Conservation (phyloP, 2,329 filamentous ascomycete genomes). For the Diplodia intermedia region DNA sequence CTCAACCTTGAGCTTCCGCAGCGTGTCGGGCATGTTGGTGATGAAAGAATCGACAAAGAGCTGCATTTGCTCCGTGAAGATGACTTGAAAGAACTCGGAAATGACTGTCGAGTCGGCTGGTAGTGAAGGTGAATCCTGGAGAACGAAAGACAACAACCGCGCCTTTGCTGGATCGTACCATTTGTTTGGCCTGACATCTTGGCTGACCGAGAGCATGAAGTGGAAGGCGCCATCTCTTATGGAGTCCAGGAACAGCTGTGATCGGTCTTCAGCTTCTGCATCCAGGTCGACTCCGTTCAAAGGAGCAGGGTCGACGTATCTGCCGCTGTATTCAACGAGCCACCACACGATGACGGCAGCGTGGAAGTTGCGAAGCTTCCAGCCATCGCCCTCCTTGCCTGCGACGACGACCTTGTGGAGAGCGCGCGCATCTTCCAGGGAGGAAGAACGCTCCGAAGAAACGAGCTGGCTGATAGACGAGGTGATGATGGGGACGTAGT, state of each 20-base stretch:
- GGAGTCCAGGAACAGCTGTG: conserved; percentile 75
- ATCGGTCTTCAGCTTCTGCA: conserved; percentile 72
- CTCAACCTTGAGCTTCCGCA: conserved; percentile 83
- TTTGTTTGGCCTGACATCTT: conserved; percentile 78
- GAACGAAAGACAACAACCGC: conserved; percentile 80
- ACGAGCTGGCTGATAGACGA: conserved; percentile 55
- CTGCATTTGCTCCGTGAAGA: conserved; percentile 82
- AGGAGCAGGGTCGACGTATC: conserved; percentile 75
- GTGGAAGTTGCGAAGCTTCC: conserved; percentile 77
- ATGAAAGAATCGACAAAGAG: conserved; percentile 91
- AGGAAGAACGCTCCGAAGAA: conserved; percentile 43
- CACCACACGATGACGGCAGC: conserved; percentile 83
- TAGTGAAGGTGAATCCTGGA: conserved; percentile 77
- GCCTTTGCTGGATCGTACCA: conserved; percentile 89
- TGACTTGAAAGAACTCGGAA: conserved; percentile 72
- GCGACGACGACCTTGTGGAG: conserved; percentile 73
- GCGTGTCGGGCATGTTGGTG: conserved; percentile 90
- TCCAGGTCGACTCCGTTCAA: conserved; percentile 68
- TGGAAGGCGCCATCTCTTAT: conserved; percentile 91
- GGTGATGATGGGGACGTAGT: conserved; percentile 81
- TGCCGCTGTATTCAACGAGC: conserved; percentile 91
- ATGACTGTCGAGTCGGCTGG: conserved; percentile 72
- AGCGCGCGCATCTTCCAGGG: conserved; percentile 71
- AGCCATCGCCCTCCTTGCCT: conserved; percentile 70
- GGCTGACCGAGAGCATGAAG: conserved; percentile 83